Evolutionary conservation across 495 filamentous ascomycete genomes (phyloP).

Genomic region (Antarctomyces pellizariae): DNA sequence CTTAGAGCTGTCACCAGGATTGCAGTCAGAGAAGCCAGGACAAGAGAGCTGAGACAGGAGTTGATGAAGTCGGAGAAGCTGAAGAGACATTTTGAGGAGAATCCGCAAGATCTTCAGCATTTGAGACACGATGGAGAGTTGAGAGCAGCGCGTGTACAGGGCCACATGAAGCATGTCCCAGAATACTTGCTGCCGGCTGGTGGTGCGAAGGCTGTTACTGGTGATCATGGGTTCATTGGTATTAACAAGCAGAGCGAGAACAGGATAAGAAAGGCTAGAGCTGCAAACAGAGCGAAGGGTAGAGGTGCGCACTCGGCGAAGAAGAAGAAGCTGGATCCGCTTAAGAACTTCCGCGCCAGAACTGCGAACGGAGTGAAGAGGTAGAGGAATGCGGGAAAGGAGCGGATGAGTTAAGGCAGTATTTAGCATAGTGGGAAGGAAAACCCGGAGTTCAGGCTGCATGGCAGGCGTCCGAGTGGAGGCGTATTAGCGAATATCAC

Average conservation of each 20-base stretch:
- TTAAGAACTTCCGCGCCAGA: constrained; percentile 89
- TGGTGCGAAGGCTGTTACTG: constrained; percentile 40
- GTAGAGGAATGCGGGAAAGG: too few relatives aligned
- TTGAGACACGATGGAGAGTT: constrained; percentile 80
- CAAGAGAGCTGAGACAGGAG: constrained; percentile 68
- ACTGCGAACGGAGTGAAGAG: too few relatives aligned
- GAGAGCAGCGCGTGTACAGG: constrained; percentile 52
- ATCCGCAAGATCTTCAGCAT: constrained; percentile 67
- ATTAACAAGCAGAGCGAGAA: constrained; percentile 51
- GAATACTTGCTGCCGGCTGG: constrained; percentile 78
- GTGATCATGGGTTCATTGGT: constrained; percentile 45
- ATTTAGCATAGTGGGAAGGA: too few relatives aligned
- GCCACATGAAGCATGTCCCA: constrained; percentile 85
- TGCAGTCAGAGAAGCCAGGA: constrained; percentile 72
- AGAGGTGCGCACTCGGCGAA: too few relatives aligned
- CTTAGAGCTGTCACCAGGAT: constrained; percentile 58
- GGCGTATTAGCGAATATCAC: too few relatives aligned
- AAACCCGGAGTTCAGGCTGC: too few relatives aligned
- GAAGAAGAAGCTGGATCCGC: constrained; percentile 47
- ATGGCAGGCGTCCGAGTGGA: too few relatives aligned
- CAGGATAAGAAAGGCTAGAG: constrained; percentile 48
- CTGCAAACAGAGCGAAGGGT: constrained; percentile 29
- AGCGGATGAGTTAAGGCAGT: too few relatives aligned
- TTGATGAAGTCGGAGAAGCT: constrained; percentile 80
- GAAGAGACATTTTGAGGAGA: constrained; percentile 91